These are phyloP conservation scores for Pleurotus ostreatus DNA, from an alignment of 768 basidiomycete genomes.

Conservation along the genomic window DNA sequence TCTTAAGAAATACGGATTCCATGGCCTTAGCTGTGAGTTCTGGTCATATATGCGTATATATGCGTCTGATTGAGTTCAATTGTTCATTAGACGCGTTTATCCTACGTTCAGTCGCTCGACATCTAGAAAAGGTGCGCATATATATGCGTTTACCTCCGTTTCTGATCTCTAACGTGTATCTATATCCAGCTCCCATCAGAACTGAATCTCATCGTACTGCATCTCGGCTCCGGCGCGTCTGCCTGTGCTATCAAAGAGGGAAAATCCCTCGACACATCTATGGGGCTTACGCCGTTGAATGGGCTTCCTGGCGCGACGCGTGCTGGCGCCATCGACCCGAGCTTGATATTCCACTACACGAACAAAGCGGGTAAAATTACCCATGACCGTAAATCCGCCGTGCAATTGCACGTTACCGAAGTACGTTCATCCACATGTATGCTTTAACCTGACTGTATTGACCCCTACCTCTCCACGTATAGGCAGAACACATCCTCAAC, in stretches of 20 bases:
- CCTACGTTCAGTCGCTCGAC: slow-evolving; percentile 52
- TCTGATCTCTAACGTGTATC: background rate
- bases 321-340: slow-evolving; percentile 78
- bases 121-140: slow-evolving; percentile 48
- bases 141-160: background rate
- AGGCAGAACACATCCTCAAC: slow-evolving; percentile 75
- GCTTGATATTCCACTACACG: slow-evolving; percentile 83
- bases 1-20: slow-evolving; percentile 88
- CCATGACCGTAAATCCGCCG: slow-evolving; percentile 43
- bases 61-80: background rate
- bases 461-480: slow-evolving; percentile 4
- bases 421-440: slow-evolving; percentile 17
- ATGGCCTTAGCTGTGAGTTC: slow-evolving; percentile 69
- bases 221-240: slow-evolving; percentile 90
- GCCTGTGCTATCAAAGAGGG: slow-evolving; percentile 74
- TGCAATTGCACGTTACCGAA: slow-evolving; percentile 51
- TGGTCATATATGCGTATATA: slow-evolving; percentile 2
- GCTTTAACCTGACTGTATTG: background rate
- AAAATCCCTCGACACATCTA: slow-evolving; percentile 77
- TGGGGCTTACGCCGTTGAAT: slow-evolving; percentile 82
- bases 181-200: slow-evolving; percentile 32
- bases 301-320: slow-evolving; percentile 89
- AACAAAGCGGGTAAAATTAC: slow-evolving; percentile 49
- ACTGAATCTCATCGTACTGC: slow-evolving; percentile 76
- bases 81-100: slow-evolving; percentile 57